Evolutionary conservation across 1,284 basidiomycete species (phyloP).

Genomic region (Boletus sp.): DNA sequence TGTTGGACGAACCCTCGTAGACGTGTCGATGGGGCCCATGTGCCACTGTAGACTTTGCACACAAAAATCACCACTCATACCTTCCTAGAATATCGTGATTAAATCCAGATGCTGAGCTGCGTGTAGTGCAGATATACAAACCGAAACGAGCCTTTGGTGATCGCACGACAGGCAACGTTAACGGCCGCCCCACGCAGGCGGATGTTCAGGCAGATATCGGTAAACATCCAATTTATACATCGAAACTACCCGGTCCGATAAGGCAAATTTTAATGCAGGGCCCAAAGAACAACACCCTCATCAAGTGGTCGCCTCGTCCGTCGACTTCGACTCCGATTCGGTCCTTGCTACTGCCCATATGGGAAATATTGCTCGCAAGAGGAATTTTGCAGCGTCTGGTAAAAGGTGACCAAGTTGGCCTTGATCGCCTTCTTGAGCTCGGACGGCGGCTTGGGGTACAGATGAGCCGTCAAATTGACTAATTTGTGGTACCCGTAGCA

Average conservation of each 20-base stretch:
- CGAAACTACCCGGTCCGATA: not conserved
- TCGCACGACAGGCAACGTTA: not conserved
- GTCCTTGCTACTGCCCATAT: constrained; percentile 9
- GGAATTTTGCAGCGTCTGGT: constrained; percentile 16
- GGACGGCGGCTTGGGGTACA: constrained; percentile 23
- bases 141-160: not conserved
- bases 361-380: constrained; percentile 24
- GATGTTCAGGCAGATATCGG: not conserved
- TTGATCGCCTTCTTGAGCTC: constrained; percentile 25
- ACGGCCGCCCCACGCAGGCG: not conserved
- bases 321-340: not conserved
- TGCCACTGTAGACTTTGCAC: not conserved
- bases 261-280: not conserved
- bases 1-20: not conserved
- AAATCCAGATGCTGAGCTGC: not conserved
- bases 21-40: not conserved
- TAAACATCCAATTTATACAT: too few species aligned
- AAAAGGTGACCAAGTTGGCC: constrained; percentile 24
- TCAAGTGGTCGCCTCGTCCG: not conserved
- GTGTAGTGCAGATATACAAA: not conserved
- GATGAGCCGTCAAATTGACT: constrained; percentile 20
- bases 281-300: not conserved
- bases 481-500: constrained; percentile 24
- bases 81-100: not conserved
- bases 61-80: constrained; percentile 16